A percentile compares a stretch with the other conserved stretches of the same genome.
Evolutionary conservation across 768 basidiomycete species (phyloP).

Genomic region (Amanita pseudoporphyria): DNA sequence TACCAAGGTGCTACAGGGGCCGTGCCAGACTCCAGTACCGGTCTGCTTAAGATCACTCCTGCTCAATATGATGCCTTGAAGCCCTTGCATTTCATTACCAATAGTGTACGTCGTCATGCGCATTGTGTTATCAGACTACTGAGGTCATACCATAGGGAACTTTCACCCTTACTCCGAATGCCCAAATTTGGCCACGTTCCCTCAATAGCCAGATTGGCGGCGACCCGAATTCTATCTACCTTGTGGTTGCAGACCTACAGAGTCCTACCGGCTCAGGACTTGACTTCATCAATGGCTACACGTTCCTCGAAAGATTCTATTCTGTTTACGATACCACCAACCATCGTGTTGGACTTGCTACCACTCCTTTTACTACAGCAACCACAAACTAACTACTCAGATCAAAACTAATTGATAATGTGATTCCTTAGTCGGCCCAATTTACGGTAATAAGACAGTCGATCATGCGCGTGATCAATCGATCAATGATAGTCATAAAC

Average conservation of each 20-base stretch:
- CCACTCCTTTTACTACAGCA: background rate
- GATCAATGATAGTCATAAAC: too few species aligned
- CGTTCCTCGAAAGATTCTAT: constrained; percentile 45
- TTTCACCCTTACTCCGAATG: constrained; percentile 50
- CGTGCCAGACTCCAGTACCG: constrained; percentile 26
- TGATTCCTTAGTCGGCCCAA: too few species aligned
- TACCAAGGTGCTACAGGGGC: constrained; percentile 40
- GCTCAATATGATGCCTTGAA: constrained; percentile 42
- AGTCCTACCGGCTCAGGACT: constrained; percentile 42
- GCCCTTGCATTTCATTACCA: constrained; percentile 47
- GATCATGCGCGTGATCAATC: too few species aligned
- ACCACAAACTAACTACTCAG: too few species aligned
- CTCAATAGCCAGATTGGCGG: constrained; percentile 54
- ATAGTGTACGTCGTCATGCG: constrained; percentile 27
- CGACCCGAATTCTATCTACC: constrained; percentile 36
- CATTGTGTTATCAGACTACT: constrained; percentile 22
- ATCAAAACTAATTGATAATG: too few species aligned
- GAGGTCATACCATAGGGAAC: constrained; percentile 22
- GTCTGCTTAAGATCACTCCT: constrained; percentile 42
- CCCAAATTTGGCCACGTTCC: constrained; percentile 60
- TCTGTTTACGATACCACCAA: constrained; percentile 41
- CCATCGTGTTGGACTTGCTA: background rate
- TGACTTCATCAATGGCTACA: constrained; percentile 55
- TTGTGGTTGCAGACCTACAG: constrained; percentile 48
- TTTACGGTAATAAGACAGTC: too few species aligned